Evolutionary conservation across 1,139 yeast species (phyloP).

Genomic region (Magnusiomyces tetraspermus): DNA sequence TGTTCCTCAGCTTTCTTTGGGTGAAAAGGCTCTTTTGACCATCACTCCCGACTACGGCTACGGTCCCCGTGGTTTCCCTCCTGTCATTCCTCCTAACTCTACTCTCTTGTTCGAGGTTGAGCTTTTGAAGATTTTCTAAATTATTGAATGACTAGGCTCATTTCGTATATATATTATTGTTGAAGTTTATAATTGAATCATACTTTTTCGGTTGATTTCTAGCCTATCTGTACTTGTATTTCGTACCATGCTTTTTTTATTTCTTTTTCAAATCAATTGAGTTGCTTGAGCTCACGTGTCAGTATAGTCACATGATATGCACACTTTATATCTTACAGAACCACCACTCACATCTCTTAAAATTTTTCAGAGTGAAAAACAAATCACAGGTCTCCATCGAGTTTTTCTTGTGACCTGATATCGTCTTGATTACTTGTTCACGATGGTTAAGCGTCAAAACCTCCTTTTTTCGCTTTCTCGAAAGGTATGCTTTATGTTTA

Average conservation of each 20-base stretch:
- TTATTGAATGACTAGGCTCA: too few species aligned
- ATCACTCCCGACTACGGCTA: conserved; percentile 92
- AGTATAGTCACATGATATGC: too few species aligned
- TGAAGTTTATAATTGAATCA: neutral
- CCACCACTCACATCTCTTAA: neutral
- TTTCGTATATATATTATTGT: too few species aligned
- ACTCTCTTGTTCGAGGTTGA: conserved; percentile 90
- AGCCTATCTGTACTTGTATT: too few species aligned
- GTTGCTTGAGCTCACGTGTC: too few species aligned
- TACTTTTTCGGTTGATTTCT: too few species aligned
- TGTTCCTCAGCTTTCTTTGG: conserved; percentile 81
- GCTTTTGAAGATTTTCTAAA: conserved; percentile 61
- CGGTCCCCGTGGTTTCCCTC: conserved; percentile 92
- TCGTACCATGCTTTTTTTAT: neutral
- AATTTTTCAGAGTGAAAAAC: neutral
- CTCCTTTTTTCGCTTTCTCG: conserved; percentile 15
- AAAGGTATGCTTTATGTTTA: conserved; percentile 9
- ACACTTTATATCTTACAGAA: too few species aligned
- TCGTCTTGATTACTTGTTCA: too few species aligned
- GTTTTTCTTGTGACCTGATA: neutral
- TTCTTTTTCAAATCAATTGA: too few species aligned
- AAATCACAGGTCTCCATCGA: neutral
- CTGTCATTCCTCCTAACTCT: conserved; percentile 91
- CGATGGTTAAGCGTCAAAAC: conserved; percentile 15
- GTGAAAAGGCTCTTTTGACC: conserved; percentile 84